phyloP scores from a whole-genome alignment of 208 protist species.

The Trypanosoma vivax region DNA sequence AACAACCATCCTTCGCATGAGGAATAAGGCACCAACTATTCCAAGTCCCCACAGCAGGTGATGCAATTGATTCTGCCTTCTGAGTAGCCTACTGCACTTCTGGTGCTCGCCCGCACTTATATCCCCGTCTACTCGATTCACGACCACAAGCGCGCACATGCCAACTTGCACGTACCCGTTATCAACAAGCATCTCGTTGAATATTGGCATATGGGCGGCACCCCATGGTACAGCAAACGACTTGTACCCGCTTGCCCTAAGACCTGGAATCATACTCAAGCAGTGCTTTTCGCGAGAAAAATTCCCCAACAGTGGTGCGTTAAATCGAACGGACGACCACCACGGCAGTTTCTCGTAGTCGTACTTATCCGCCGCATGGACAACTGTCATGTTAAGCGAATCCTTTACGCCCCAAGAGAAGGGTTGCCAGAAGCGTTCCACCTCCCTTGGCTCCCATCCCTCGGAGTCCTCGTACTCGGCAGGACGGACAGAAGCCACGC shows the following conservation, averaged over 20 bases:
- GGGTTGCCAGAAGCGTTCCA: constrained; percentile 72
- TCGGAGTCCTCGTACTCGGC: constrained; percentile 67
- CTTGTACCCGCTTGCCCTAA: constrained; percentile 57
- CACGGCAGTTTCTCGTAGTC: constrained; percentile 78
- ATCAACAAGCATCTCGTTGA: constrained; percentile 80
- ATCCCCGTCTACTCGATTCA: constrained; percentile 53
- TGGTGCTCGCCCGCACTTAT: constrained; percentile 67
- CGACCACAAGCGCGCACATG: constrained; percentile 66
- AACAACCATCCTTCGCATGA: constrained; percentile 25
- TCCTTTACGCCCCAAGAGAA: constrained; percentile 84
- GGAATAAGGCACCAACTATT: constrained; percentile 15
- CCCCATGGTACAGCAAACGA: constrained; percentile 83
- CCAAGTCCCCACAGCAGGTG: constrained; percentile 20
- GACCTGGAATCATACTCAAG: constrained; percentile 63
- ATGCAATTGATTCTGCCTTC: constrained; percentile 20
- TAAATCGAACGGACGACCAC: constrained; percentile 79
- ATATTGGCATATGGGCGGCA: constrained; percentile 77
- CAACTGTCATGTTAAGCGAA: constrained; percentile 63
- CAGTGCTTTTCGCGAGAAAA: constrained; percentile 72
- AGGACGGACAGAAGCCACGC: constrained; percentile 23
- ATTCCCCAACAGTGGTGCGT: constrained; percentile 59
- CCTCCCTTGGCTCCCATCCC: constrained; percentile 76
- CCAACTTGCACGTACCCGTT: constrained; percentile 64
- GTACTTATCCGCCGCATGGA: constrained; percentile 84
- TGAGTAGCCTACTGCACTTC: constrained; percentile 37